Evolutionary conservation across 192 early-diverging fungal species (phyloP).

Genomic region (Podila clonocystis): DNA sequence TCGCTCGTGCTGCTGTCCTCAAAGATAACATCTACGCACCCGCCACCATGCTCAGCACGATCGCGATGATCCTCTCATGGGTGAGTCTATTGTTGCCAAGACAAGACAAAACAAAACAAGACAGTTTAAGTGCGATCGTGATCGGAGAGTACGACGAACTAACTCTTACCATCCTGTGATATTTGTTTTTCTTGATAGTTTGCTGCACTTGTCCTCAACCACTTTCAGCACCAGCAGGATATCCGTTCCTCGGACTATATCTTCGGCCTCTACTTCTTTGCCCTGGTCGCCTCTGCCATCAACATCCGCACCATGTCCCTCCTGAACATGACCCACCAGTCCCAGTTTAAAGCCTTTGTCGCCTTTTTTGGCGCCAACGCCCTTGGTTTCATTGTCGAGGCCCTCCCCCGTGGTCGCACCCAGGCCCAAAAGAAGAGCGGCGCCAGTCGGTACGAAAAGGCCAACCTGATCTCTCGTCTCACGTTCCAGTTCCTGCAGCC

Average conservation of each 20-base stretch:
- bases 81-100: neutral
- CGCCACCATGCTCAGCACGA: constrained; percentile 33
- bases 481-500: constrained; percentile 46
- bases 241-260: constrained; percentile 30
- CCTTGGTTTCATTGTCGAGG: constrained; percentile 30
- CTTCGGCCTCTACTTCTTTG: constrained; percentile 30
- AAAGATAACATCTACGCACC: constrained; percentile 9
- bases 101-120: no score
- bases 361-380: constrained; percentile 29
- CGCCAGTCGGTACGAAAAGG: constrained; percentile 31
- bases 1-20: constrained; percentile 27
- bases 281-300: constrained; percentile 27
- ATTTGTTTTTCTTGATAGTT: neutral
- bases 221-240: constrained; percentile 28
- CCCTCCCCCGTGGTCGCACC: constrained; percentile 35
- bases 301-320: constrained; percentile 44
- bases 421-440: constrained; percentile 13
- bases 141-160: neutral
- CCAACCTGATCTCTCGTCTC: constrained; percentile 38
- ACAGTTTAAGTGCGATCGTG: neutral
- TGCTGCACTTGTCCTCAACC: constrained; percentile 2
- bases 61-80: constrained; percentile 6
- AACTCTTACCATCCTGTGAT: neutral
- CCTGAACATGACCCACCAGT: constrained; percentile 1
- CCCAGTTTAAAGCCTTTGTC: constrained; percentile 30